A percentile compares a stretch with the other conserved stretches of the same genome.
Conservation (phyloP, 768 basidiomycete genomes). For the Fistulinella prunicolor region DNA sequence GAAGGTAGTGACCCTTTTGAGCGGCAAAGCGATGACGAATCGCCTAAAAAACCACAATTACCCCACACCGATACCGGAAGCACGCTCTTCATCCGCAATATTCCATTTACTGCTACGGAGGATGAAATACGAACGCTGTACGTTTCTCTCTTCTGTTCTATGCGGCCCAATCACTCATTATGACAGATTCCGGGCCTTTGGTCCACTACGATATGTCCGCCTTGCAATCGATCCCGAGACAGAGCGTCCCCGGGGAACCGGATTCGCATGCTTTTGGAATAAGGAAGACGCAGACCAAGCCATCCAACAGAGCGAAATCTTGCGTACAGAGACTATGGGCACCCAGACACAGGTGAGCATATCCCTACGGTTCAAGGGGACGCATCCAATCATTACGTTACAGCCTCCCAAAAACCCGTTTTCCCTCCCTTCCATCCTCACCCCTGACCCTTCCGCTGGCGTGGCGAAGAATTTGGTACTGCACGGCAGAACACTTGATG, state of each 20-base stretch:
- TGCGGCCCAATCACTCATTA: neutral
- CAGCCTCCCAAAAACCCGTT: conserved; percentile 82
- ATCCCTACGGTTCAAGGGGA: conserved; percentile 11
- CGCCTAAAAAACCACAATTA: conserved; percentile 60
- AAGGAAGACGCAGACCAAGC: conserved; percentile 84
- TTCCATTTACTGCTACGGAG: conserved; percentile 90
- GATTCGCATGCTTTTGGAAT: conserved; percentile 98
- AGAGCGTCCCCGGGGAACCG: conserved; percentile 89
- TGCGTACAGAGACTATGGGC: conserved; percentile 63
- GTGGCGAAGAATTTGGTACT: conserved; percentile 81
- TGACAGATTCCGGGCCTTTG: conserved; percentile 79
- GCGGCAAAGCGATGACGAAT: conserved; percentile 30
- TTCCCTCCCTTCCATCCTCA: conserved; percentile 82
- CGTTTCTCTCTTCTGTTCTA: conserved; percentile 26
- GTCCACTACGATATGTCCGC: conserved; percentile 88
- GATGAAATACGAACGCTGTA: conserved; percentile 87
- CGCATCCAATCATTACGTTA: neutral
- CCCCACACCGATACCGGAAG: conserved; percentile 86
- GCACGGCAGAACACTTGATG: conserved; percentile 90
- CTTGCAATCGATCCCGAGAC: conserved; percentile 83
- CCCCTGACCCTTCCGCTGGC: conserved; percentile 87
- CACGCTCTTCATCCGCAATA: conserved; percentile 91
- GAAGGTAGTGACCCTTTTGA: conserved; percentile 20
- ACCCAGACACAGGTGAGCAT: conserved; percentile 29
- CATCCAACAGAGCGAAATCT: conserved; percentile 72